These are phyloP conservation scores for Fusarium tupiense DNA, from an alignment of 2,329 filamentous ascomycete genomes.

Conservation along the genomic window DNA sequence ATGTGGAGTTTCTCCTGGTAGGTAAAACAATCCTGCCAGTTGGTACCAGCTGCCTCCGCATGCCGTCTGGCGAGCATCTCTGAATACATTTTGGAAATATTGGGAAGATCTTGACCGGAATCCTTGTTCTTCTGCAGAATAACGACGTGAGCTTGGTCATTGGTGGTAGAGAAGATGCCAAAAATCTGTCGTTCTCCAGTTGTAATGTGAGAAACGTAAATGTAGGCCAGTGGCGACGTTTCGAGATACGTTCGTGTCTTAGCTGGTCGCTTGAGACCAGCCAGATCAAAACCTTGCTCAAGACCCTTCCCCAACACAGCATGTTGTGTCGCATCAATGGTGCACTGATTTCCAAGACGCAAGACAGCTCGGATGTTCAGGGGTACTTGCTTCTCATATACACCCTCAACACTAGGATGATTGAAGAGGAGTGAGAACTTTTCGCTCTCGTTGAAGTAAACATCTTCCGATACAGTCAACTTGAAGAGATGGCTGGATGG, in stretches of 20 bases:
- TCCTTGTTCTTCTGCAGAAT: constrained; percentile 88
- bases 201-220: constrained; percentile 93
- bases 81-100: constrained; percentile 86
- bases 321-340: constrained; percentile 89
- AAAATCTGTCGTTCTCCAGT: constrained; percentile 93
- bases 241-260: constrained; percentile 78
- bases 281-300: constrained; percentile 92
- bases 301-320: constrained; percentile 93
- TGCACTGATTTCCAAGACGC: constrained; percentile 89
- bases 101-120: constrained; percentile 82
- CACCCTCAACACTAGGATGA: constrained; percentile 93
- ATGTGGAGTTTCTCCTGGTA: constrained; percentile 90
- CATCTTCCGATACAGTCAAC: constrained; percentile 86
- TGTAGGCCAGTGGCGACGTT: constrained; percentile 78
- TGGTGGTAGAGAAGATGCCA: constrained; percentile 87
- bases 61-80: constrained; percentile 76
- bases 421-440: constrained; percentile 87
- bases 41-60: constrained; percentile 72
- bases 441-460: constrained; percentile 84
- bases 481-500: constrained; percentile 94
- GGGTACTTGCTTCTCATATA: constrained; percentile 94
- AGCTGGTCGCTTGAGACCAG: constrained; percentile 73
- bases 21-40: constrained; percentile 82
- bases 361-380: constrained; percentile 87
- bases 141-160: constrained; percentile 82